phyloP scores from a whole-genome alignment of 257 asterid genomes.

The Echites panduratus region DNA sequence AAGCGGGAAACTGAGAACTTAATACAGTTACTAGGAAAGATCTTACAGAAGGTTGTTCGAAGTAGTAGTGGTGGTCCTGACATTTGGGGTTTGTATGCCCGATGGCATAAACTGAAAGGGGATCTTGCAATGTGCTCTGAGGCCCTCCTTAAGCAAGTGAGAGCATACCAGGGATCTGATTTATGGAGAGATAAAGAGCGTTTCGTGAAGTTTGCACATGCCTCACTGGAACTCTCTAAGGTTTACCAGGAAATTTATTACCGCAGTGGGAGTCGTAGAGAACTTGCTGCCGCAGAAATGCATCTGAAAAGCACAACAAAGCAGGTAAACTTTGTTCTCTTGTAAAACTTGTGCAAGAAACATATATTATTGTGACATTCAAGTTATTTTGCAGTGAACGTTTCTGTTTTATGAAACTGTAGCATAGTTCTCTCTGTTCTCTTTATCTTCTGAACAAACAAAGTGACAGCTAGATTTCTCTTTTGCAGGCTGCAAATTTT shows the following conservation, averaged over 20 bases:
- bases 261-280: slow-evolving; percentile 40
- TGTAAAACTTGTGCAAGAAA: not conserved
- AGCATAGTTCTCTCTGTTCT: not conserved
- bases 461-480: not conserved
- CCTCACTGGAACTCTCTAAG: slow-evolving; percentile 76
- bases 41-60: slow-evolving; percentile 54
- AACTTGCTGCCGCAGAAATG: slow-evolving; percentile 82
- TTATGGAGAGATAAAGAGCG: slow-evolving; percentile 68
- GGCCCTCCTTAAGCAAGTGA: slow-evolving; percentile 86
- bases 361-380: not conserved
- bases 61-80: slow-evolving; percentile 59
- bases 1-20: slow-evolving; percentile 51
- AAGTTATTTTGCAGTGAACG: not conserved
- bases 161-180: slow-evolving; percentile 87
- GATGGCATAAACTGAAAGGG: slow-evolving; percentile 88
- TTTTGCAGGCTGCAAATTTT: slow-evolving; percentile 42
- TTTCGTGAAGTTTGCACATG: slow-evolving; percentile 67
- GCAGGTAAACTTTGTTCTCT: slow-evolving; percentile 31
- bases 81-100: slow-evolving; percentile 73
- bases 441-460: not conserved
- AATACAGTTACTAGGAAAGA: slow-evolving; percentile 56
- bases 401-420: not conserved
- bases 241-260: slow-evolving; percentile 57
- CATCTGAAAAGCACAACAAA: slow-evolving; percentile 70
- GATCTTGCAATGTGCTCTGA: slow-evolving; percentile 87